These are phyloP conservation scores for Populus simonii DNA, from an alignment of 345 rosid species.

Conservation along the genomic window DNA sequence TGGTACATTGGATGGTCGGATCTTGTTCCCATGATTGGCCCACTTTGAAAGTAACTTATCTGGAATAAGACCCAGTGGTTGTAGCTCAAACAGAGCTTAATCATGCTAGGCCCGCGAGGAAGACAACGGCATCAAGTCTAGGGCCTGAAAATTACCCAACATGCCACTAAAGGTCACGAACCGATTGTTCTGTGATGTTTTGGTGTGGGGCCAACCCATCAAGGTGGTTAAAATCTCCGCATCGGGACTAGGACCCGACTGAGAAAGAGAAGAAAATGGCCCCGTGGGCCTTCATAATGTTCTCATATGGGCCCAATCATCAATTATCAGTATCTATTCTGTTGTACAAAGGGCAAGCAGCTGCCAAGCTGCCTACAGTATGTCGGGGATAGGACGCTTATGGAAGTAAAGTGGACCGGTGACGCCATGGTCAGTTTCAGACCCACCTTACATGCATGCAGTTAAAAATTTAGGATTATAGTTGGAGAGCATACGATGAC, in stretches of 20 bases:
- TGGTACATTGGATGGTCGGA: slow-evolving; percentile 13
- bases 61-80: background rate
- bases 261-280: background rate
- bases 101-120: slow-evolving; percentile 10
- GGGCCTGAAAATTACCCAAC: slow-evolving; percentile 31
- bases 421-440: background rate
- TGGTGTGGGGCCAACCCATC: slow-evolving; percentile 22
- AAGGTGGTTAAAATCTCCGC: slow-evolving; percentile 17
- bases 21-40: background rate
- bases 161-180: background rate
- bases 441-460: no score
- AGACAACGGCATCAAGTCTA: slow-evolving; percentile 19
- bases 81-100: background rate
- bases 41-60: background rate
- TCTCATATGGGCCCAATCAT: slow-evolving; percentile 5
- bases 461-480: background rate
- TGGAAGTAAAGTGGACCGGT: slow-evolving; percentile 16
- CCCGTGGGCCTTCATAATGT: slow-evolving; percentile 14
- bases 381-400: slow-evolving; percentile 25
- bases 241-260: background rate
- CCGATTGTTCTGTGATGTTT: background rate
- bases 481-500: no score
- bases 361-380: slow-evolving; percentile 22
- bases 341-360: slow-evolving; percentile 14
- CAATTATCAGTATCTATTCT: slow-evolving; percentile 8